These are phyloP conservation scores for Coemansia sp. DNA, from an alignment of 192 early-diverging fungal species.

Conservation along the genomic window DNA sequence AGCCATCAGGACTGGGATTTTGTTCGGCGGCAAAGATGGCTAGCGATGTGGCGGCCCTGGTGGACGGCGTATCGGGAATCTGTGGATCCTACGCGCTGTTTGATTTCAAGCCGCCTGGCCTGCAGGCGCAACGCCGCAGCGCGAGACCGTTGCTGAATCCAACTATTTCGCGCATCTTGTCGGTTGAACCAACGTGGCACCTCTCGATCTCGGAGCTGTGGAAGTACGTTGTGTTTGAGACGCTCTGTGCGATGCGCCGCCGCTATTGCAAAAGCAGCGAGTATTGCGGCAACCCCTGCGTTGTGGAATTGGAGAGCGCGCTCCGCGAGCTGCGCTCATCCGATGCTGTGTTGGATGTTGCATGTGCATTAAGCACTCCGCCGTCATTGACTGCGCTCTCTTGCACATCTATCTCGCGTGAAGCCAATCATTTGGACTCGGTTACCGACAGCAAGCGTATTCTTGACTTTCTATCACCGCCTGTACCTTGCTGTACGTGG, in stretches of 20 bases:
- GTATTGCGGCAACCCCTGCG: neutral
- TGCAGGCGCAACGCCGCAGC: neutral
- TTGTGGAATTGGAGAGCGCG: neutral
- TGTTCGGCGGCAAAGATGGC: neutral
- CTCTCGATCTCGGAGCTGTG: constrained; percentile 9
- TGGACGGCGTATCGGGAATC: constrained; percentile 8
- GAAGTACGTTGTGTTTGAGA: constrained; percentile 9
- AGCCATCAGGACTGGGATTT: neutral
- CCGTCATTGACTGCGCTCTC: constrained; percentile 1
- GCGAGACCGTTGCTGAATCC: neutral
- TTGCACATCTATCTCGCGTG: neutral
- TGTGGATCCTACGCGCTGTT: constrained; percentile 3
- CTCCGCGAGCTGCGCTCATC: neutral
- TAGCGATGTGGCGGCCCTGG: neutral
- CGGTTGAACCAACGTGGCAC: neutral
- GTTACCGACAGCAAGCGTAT: neutral
- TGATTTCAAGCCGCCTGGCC: constrained; percentile 1
- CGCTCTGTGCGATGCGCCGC: neutral
- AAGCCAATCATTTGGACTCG: neutral
- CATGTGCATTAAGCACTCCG: neutral
- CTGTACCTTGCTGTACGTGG: neutral
- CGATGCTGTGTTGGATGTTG: neutral
- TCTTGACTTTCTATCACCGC: neutral
- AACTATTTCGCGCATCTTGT: constrained; percentile 9
- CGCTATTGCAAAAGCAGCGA: neutral